Base-by-base conservation (phyloP, 106 monocot genomes). In the Posidonia australis region DNA sequence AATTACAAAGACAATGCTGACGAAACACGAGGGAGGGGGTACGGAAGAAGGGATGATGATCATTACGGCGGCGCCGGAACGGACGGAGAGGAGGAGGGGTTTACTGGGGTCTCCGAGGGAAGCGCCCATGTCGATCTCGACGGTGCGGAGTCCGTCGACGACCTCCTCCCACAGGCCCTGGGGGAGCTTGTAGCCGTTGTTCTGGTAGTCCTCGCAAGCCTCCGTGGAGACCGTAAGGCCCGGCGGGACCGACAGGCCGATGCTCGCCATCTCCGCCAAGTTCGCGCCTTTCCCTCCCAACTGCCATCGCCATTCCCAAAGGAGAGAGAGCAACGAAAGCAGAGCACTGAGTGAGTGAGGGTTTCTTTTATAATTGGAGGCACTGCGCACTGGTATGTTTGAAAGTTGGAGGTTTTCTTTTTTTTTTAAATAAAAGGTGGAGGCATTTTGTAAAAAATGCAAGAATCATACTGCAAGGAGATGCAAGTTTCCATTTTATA, bases 221-320 rank as follows among this genome's bases (percentile, higher is more conserved):
- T 94, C 94, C 10, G 94, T 90, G 43, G 89, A 90, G 30, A 94
- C 78, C 1, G 94, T 94, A 18, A 90, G 72, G 44, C 89, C 89
- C 61, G 94, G 86, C 49, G 94, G 94, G 32, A 94, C 90, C 19
- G 94, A 94, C 29, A 94, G 73, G 29, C 94, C 94, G 22, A 94
- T 94, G 74, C 86, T 90, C 31, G 94, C 79, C 89, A 94, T 94
- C 70, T 94, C 94, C 44, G 94, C 94, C 77, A 94, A 44, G 74
- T 94, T 94, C 29, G 93, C 94, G 1, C 94, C 94, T 44, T 94
- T 94, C 3, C 94, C 94, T 10, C 94, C 94, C 49, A 94, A 43
- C 93, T 94, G 9, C 2, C 11, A 60, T 6, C 21, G 18, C 27
- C 27, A 64, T n/a, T 10, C 36, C 13, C 42, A 28, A 22, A 21